Conservation (phyloP, 2,329 filamentous ascomycete species). For the Xylaria multiplex region DNA sequence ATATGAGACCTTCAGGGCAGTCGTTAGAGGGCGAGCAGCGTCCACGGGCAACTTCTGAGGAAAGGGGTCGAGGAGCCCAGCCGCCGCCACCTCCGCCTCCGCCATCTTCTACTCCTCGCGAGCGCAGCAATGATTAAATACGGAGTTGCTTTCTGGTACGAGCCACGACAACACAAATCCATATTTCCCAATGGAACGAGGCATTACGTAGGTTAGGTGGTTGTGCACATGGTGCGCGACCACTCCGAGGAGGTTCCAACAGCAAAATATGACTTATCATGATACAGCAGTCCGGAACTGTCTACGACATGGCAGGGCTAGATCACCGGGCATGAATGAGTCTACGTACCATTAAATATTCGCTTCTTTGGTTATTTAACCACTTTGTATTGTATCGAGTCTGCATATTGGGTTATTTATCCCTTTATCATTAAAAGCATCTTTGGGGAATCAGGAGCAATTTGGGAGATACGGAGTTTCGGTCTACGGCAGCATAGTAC, state of each 20-base stretch:
- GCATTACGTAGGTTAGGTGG: not conserved
- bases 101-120: conserved; percentile 21
- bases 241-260: not conserved
- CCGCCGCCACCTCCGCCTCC: conserved; percentile 30
- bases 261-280: conserved; percentile 2
- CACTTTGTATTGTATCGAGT: conserved; percentile 29
- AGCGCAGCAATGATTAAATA: conserved; percentile 24
- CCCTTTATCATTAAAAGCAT: conserved; percentile 34
- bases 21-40: conserved; percentile 47
- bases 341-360: conserved; percentile 12
- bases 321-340: conserved; percentile 5
- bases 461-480: conserved; percentile 26
- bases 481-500: conserved; percentile 33
- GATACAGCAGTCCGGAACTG: conserved; percentile 20
- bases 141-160: not conserved
- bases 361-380: conserved; percentile 26
- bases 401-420: conserved; percentile 25
- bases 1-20: conserved; percentile 43
- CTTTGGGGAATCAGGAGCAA: conserved; percentile 11
- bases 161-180: conserved; percentile 5
- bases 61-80: conserved; percentile 48
- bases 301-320: conserved; percentile 18
- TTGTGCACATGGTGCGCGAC: conserved; percentile 2
- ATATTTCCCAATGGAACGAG: conserved; percentile 1
- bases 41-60: conserved; percentile 50